A percentile compares a stretch with the other conserved stretches of the same genome.
Evolutionary conservation across 176 grass and related monocot species (phyloP).

Genomic region (Eragrostis nindensis): DNA sequence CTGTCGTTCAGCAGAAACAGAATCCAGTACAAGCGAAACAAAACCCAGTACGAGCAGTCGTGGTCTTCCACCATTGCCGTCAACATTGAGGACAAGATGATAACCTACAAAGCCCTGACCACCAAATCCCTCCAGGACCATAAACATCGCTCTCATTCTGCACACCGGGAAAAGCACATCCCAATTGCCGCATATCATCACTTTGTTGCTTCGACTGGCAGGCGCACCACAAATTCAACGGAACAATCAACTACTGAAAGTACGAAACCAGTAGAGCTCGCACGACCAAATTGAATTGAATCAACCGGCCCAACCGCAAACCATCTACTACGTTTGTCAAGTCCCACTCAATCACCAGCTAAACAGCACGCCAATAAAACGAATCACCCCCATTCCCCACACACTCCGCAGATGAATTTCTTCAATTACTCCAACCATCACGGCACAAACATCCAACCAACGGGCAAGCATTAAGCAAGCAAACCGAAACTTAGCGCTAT

Average conservation of each 20-base stretch:
- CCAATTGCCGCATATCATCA: neutral
- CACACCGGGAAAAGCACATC: slow-evolving; percentile 11
- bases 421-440: neutral
- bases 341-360: neutral
- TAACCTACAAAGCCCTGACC: neutral
- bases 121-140: neutral
- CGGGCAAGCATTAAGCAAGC: neutral
- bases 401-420: neutral
- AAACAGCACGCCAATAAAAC: neutral
- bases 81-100: neutral
- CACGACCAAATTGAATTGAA: neutral
- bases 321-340: slow-evolving; percentile 4
- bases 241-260: neutral
- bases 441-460: neutral
- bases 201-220: slow-evolving; percentile 34
- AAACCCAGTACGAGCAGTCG: slow-evolving; percentile 2
- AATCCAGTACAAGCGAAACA: too few species aligned
- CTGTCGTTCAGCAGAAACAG: neutral
- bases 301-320: slow-evolving; percentile 1
- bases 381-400: neutral
- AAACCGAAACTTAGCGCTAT: neutral
- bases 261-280: neutral
- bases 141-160: slow-evolving; percentile 32
- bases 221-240: slow-evolving; percentile 28
- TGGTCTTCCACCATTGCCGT: slow-evolving; percentile 7